A percentile compares a stretch with the other conserved stretches of the same genome.
Conservation (phyloP, 768 basidiomycete species). For the Leccinum uliginosum region DNA sequence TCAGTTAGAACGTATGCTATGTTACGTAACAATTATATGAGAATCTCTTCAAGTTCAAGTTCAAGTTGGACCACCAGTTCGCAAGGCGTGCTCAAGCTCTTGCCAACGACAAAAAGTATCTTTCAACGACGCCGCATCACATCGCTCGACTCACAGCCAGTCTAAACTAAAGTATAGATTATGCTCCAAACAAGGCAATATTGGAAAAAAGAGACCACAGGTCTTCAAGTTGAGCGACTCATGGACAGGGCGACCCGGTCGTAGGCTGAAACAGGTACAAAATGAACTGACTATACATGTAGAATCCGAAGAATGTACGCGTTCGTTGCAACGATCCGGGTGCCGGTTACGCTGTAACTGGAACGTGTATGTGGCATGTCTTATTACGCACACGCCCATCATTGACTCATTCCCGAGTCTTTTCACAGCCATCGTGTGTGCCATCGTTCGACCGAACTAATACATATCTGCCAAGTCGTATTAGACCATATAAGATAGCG, state of each 20-base stretch:
- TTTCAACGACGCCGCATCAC: background rate
- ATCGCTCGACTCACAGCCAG: background rate
- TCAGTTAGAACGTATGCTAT: background rate
- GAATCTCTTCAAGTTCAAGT: too few species aligned
- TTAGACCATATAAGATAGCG: background rate
- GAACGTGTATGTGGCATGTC: slow-evolving; percentile 10
- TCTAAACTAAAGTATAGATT: too few species aligned
- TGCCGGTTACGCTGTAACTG: background rate
- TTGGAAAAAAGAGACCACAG: background rate
- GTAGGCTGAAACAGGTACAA: slow-evolving; percentile 1
- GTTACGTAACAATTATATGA: background rate
- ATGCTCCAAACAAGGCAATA: background rate
- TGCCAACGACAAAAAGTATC: too few species aligned
- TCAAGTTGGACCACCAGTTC: too few species aligned
- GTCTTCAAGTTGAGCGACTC: too few species aligned
- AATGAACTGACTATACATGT: background rate
- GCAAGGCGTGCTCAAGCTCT: background rate
- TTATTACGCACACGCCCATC: slow-evolving; percentile 7
- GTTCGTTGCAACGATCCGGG: background rate
- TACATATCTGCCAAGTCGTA: background rate
- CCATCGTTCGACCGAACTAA: slow-evolving; percentile 6
- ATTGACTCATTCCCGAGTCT: background rate
- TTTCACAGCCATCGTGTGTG: background rate
- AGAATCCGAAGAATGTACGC: slow-evolving; percentile 13
- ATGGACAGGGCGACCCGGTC: too few species aligned